Evolutionary conservation across 2,329 filamentous ascomycete species (phyloP).

Genomic region (Aspergillus transmontanensis): DNA sequence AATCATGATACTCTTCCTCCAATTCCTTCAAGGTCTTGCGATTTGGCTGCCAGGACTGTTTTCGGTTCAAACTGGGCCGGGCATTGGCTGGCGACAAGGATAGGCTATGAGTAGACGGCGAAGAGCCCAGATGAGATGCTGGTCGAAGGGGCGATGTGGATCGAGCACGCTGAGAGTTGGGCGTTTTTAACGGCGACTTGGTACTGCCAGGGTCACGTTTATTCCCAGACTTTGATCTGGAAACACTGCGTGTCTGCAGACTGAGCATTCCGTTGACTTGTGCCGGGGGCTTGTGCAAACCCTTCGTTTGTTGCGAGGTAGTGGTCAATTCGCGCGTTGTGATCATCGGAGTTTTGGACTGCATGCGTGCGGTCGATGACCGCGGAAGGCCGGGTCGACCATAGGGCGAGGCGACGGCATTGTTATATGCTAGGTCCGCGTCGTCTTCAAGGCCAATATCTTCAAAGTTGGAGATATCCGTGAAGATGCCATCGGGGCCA

Average conservation of each 20-base stretch:
- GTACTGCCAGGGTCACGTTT: slow-evolving; percentile 25
- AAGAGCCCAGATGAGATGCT: slow-evolving; percentile 24
- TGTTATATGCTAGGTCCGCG: slow-evolving; percentile 40
- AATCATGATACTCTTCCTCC: slow-evolving; percentile 54
- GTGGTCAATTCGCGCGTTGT: slow-evolving; percentile 40
- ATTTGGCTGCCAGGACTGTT: slow-evolving; percentile 46
- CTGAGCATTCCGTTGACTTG: slow-evolving; percentile 30
- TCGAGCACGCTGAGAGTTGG: slow-evolving; percentile 33
- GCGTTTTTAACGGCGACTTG: slow-evolving; percentile 31
- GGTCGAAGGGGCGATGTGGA: slow-evolving; percentile 34
- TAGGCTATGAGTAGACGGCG: slow-evolving; percentile 30
- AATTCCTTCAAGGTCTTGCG: slow-evolving; percentile 52
- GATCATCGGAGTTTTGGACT: slow-evolving; percentile 29
- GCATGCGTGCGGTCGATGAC: slow-evolving; percentile 29
- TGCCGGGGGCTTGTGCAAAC: slow-evolving; percentile 25
- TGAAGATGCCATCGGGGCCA: slow-evolving; percentile 65
- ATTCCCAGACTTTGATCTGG: slow-evolving; percentile 26
- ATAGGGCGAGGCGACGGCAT: slow-evolving; percentile 34
- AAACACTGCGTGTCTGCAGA: slow-evolving; percentile 29
- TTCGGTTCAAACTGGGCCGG: slow-evolving; percentile 32
- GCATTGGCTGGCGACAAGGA: slow-evolving; percentile 25
- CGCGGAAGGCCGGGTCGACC: slow-evolving; percentile 27
- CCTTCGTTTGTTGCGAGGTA: slow-evolving; percentile 27
- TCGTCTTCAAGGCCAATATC: slow-evolving; percentile 87
- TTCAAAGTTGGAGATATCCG: slow-evolving; percentile 83